These are phyloP conservation scores for Aspergillus niger DNA, from an alignment of 2,329 filamentous ascomycete genomes.

Conservation along the genomic window DNA sequence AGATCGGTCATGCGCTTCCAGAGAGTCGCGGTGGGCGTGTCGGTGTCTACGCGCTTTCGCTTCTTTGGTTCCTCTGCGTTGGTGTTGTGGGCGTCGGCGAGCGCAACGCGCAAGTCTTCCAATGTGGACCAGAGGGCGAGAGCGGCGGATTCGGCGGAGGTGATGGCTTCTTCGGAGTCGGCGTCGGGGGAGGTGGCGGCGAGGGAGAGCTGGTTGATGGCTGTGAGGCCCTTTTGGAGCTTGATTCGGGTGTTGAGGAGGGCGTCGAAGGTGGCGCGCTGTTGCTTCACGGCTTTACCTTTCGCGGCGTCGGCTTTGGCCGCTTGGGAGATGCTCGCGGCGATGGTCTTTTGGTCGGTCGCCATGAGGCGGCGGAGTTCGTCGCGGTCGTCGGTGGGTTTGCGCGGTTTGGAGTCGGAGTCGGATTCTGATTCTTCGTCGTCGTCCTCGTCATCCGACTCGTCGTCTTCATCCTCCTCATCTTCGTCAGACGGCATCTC, in stretches of 20 bases:
- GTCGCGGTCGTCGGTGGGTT: slow-evolving; percentile 49
- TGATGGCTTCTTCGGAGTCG: slow-evolving; percentile 54
- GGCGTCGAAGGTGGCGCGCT: slow-evolving; percentile 82
- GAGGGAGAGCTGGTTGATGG: slow-evolving; percentile 70
- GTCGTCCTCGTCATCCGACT: slow-evolving; percentile 35
- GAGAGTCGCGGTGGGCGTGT: slow-evolving; percentile 63
- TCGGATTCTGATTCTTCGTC: slow-evolving; percentile 27
- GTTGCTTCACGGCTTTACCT: slow-evolving; percentile 80
- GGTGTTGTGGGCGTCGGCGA: slow-evolving; percentile 41
- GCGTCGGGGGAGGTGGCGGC: slow-evolving; percentile 46
- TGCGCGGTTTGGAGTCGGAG: slow-evolving; percentile 24
- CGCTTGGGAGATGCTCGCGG: slow-evolving; percentile 65
- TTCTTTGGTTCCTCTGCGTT: slow-evolving; percentile 36
- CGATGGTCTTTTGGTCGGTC: slow-evolving; percentile 66
- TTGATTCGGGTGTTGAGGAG: slow-evolving; percentile 89
- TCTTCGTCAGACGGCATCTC: slow-evolving; percentile 24
- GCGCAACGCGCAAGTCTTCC: slow-evolving; percentile 44
- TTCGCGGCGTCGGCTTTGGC: slow-evolving; percentile 79
- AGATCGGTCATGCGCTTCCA: slow-evolving; percentile 71
- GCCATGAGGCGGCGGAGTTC: slow-evolving; percentile 69
- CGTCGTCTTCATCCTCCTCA: slow-evolving; percentile 25
- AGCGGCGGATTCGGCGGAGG: slow-evolving; percentile 82
- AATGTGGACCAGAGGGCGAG: slow-evolving; percentile 79
- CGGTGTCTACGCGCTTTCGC: slow-evolving; percentile 56
- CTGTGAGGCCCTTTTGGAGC: slow-evolving; percentile 84